Evolutionary conservation across 2,329 filamentous ascomycete genomes (phyloP).

Genomic region (Colletotrichum spaethianum): DNA sequence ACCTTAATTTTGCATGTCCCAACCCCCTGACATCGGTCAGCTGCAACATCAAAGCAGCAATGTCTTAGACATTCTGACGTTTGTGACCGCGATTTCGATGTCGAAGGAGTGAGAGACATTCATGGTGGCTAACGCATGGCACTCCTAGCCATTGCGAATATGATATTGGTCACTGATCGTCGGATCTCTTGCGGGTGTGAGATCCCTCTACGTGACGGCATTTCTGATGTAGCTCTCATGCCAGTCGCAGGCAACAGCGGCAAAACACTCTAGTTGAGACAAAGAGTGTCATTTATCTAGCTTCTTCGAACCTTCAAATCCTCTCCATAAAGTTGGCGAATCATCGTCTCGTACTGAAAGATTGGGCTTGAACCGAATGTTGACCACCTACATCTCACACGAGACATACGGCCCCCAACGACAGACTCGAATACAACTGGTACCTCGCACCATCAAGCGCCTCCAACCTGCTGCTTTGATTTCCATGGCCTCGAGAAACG

Average conservation of each 20-base stretch:
- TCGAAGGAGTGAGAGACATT: too few relatives aligned
- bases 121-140: neutral
- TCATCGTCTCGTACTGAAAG: neutral
- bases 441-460: neutral
- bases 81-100: neutral
- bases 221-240: neutral
- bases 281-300: neutral
- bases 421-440: neutral
- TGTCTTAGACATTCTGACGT: slow-evolving; percentile 38
- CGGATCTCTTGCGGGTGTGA: neutral
- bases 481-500: neutral
- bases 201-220: neutral
- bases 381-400: too few relatives aligned
- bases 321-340: neutral
- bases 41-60: neutral
- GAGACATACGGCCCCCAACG: too few relatives aligned
- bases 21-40: slow-evolving; percentile 25
- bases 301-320: neutral
- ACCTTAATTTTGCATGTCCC: neutral
- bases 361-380: neutral
- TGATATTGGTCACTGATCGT: neutral
- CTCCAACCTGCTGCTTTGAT: neutral
- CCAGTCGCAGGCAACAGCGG: neutral
- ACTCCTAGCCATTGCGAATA: neutral
- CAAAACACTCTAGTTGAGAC: neutral